Conservation (phyloP, 2,329 filamentous ascomycete genomes). For the Colletotrichum filicis region DNA sequence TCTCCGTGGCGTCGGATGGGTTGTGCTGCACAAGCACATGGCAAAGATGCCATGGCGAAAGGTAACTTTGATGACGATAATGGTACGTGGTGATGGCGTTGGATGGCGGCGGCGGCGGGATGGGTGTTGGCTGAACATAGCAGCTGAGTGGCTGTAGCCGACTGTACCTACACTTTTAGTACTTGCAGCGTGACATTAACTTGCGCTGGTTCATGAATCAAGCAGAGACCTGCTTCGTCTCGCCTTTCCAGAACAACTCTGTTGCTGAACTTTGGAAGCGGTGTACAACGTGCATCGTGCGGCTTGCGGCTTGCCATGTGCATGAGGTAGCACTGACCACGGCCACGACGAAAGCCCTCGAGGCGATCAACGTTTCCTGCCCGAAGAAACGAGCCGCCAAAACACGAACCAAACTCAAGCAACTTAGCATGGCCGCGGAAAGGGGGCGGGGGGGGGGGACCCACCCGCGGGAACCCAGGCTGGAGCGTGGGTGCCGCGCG, state of each 20-base stretch:
- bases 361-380: not conserved
- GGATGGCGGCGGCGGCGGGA: not conserved
- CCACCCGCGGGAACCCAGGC: no score
- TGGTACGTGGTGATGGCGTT: not conserved
- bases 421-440: not conserved
- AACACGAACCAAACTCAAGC: not conserved
- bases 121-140: no score
- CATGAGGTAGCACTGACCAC: slow-evolving; percentile 2
- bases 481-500: no score
- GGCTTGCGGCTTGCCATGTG: not conserved
- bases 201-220: not conserved
- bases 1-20: slow-evolving; percentile 1
- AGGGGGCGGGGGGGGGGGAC: no score
- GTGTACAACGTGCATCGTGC: no score
- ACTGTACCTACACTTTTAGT: not conserved
- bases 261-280: not conserved
- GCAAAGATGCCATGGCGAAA: slow-evolving; percentile 1
- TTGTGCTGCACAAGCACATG: not conserved
- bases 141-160: no score
- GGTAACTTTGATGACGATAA: not conserved
- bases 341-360: not conserved
- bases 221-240: not conserved
- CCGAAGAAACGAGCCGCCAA: slow-evolving; percentile 4
- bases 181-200: not conserved
- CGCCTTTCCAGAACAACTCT: not conserved